Evolutionary conservation across 148 eudicot species (phyloP), one percentile per base, ranked within the genome.

Genomic region (Camellia japonica): DNA sequence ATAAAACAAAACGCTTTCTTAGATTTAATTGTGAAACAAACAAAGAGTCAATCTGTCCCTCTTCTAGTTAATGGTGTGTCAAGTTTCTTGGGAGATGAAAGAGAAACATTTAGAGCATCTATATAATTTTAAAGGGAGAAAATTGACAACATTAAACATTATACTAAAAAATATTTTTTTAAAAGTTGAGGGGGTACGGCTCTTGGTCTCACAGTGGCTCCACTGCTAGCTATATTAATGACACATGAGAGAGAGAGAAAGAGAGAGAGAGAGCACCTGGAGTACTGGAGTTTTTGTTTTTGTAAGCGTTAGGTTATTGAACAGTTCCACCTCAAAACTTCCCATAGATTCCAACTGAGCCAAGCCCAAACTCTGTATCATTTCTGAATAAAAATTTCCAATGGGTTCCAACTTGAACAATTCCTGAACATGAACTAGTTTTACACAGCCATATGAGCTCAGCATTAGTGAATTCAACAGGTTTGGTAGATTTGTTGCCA

Each of bases 251-350:
- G 47, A 54, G 61, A 38, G 30, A 30, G 30, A 30, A 0, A 23
- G 76, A 73, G 46, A 73, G 63, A 54, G 46, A 6, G 5, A 20
- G 54, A 38, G 52, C 47, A 74, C 78, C 78, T 74, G 78, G 66
- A 74, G 51, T 47, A 7, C 7, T 1, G 78, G 78, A 74, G 2
- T 0, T 60, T 23, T 56, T 20, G 11, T 58, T 5, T 2, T 15
- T 6, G 19, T 56, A 0, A 1, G 0, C 6, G 51, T 9, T n/a
- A 74, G 46, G 19, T 8, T 6, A 42, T 74, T 74, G 51, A 2
- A 14, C 20, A 74, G 20, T 13, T 30, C 19, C 20, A 74, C 30
- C 51, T 74, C 65, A 16, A 74, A 3, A 6, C 10, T 71, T 51
- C 7, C 66, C 11, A 74, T 18, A 5, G 11, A 59, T 74, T 74